Conservation (phyloP, 768 basidiomycete species). For the Galerina sulciceps region DNA sequence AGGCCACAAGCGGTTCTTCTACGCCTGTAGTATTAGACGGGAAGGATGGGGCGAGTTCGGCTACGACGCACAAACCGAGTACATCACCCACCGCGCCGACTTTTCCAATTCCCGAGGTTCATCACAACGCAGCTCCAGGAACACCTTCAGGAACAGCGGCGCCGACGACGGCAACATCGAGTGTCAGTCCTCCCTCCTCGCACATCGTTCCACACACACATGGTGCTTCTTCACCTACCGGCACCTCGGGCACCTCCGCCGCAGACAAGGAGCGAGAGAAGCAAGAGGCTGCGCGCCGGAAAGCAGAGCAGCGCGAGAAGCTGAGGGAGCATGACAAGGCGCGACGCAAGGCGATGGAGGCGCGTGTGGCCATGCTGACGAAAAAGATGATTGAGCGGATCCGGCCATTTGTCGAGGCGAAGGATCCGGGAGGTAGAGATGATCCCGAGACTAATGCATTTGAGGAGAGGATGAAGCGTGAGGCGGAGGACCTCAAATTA, state of each 20-base stretch:
- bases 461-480: slow-evolving; percentile 73
- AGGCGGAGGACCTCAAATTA: slow-evolving; percentile 94
- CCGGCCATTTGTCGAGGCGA: slow-evolving; percentile 90
- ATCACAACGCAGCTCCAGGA: not conserved
- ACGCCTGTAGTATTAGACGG: slow-evolving; percentile 3
- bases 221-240: slow-evolving; percentile 4
- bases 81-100: slow-evolving; percentile 14
- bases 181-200: slow-evolving; percentile 15
- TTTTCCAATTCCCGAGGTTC: slow-evolving; percentile 8
- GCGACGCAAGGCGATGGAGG: slow-evolving; percentile 78
- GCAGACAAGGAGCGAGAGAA: slow-evolving; percentile 41
- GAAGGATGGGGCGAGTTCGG: not conserved
- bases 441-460: slow-evolving; percentile 86
- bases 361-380: slow-evolving; percentile 74
- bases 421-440: slow-evolving; percentile 75
- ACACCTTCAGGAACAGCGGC: not conserved
- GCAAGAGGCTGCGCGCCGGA: slow-evolving; percentile 57
- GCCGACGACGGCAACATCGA: slow-evolving; percentile 1
- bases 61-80: slow-evolving; percentile 8
- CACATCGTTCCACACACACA: slow-evolving; percentile 24
- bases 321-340: slow-evolving; percentile 82
- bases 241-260: slow-evolving; percentile 18
- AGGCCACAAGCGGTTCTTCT: not conserved
- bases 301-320: slow-evolving; percentile 85
- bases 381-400: slow-evolving; percentile 84